A percentile compares a stretch with the other conserved stretches of the same genome.
These are phyloP conservation scores for Didymella sp. DNA, from an alignment of 2,329 filamentous ascomycete genomes.

Conservation along the genomic window DNA sequence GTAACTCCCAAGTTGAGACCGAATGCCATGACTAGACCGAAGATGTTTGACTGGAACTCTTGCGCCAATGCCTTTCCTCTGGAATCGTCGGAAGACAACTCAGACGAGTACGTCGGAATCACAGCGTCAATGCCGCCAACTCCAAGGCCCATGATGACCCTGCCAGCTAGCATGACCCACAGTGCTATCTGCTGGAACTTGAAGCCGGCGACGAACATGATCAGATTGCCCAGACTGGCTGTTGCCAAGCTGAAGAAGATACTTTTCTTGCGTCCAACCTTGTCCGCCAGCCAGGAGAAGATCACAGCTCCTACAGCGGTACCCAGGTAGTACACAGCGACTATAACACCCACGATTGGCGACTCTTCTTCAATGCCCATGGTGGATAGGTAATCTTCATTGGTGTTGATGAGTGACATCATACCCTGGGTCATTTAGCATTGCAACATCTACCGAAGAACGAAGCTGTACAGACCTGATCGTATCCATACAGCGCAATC, in stretches of 20 bases:
- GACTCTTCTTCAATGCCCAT: slow-evolving; percentile 62
- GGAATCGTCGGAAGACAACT: slow-evolving; percentile 63
- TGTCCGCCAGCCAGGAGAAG: slow-evolving; percentile 63
- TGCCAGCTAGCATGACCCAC: slow-evolving; percentile 58
- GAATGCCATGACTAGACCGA: slow-evolving; percentile 67
- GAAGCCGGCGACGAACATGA: slow-evolving; percentile 67
- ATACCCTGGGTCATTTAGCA: slow-evolving; percentile 48
- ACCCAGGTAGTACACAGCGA: slow-evolving; percentile 69
- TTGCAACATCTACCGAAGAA: neutral
- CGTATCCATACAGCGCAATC: slow-evolving; percentile 62
- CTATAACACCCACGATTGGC: slow-evolving; percentile 65
- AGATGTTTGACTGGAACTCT: slow-evolving; percentile 70
- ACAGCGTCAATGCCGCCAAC: slow-evolving; percentile 68
- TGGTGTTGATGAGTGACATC: slow-evolving; percentile 63
- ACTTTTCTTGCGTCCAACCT: slow-evolving; percentile 60
- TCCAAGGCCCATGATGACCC: slow-evolving; percentile 63
- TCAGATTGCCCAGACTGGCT: slow-evolving; percentile 62
- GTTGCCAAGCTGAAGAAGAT: slow-evolving; percentile 64
- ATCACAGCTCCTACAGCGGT: slow-evolving; percentile 64
- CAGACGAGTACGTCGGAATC: slow-evolving; percentile 66
- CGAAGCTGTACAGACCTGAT: slow-evolving; percentile 25
- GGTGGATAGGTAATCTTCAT: slow-evolving; percentile 62
- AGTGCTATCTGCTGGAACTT: slow-evolving; percentile 53
- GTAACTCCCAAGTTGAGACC: slow-evolving; percentile 65
- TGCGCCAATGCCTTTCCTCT: slow-evolving; percentile 66